Base-by-base conservation (phyloP, 164 flowering plant genomes). In the Buxus sempervirens region DNA sequence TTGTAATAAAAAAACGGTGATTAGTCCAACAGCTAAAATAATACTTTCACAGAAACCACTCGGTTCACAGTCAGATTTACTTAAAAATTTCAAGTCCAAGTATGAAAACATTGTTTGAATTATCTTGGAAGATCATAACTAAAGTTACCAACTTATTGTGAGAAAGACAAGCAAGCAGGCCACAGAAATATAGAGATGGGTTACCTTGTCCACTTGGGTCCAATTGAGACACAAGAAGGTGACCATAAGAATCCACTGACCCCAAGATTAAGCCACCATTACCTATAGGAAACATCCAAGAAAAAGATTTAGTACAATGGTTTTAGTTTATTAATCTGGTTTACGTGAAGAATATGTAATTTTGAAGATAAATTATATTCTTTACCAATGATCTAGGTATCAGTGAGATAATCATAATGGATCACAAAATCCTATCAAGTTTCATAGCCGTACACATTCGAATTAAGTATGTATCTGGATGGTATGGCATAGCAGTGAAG, bases 201-300 rank as follows among this genome's bases (percentile, higher is more conserved):
- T n/a, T 75, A 87, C 93, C 93, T 82, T 80, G 72, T 75, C 78
- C 84, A 75, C 73, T 70, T 53, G 72, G 24, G 78, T 83, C 84
- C 65, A 87, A 73, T 65, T 76, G 83, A 36, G 96, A 88, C 18
- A 92, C 96, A 73, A 90, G 85, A 62, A 88, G 86, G 75, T 88
- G 92, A 55, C 97, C 96, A 78, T 82, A 84, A 48, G 89, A 81
- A 82, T 88, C 96, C 62, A 92, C 97, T 62, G 92, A 86, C 59
- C 97, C 97, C 82, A 92, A 74, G 32, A 79, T 73, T 59, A 79
- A 77, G 79, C 74, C 66, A 41, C 68, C 79, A 66, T 71, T 60
- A 63, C 86, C 93, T 86, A 79, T 65, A 76, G 58, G 62, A 32
- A 64, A 28, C 57, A 28, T 49, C 76, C 54, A 23, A 69, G 7